Evolutionary conservation across 2,329 filamentous ascomycete species (phyloP).

Genomic region (Incumbomyces delicatus): DNA sequence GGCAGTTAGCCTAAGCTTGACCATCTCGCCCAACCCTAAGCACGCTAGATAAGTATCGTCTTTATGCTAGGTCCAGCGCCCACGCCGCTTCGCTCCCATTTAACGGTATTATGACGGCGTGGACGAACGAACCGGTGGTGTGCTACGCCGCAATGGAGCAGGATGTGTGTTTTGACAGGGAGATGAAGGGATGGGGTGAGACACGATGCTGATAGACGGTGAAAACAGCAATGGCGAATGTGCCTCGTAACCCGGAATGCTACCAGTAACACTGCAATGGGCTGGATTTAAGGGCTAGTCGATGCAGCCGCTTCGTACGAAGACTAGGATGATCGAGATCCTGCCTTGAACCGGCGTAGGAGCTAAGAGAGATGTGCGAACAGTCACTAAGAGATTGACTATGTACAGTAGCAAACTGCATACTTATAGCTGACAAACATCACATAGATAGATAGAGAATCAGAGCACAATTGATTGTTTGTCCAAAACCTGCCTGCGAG

Average conservation of each 20-base stretch:
- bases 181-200: constrained; percentile 1
- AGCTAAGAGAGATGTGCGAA: no score
- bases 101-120: background rate
- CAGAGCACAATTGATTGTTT: no score
- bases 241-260: background rate
- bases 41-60: constrained; percentile 3
- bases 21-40: constrained; percentile 1
- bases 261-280: background rate
- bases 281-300: background rate
- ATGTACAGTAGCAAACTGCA: no score
- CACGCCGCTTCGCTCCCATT: background rate
- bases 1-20: constrained; percentile 1
- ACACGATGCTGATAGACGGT: constrained; percentile 1
- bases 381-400: no score
- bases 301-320: background rate
- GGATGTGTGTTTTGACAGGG: background rate
- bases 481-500: no score
- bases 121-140: constrained; percentile 4
- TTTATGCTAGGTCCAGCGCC: background rate
- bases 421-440: no score
- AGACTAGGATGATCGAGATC: background rate
- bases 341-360: constrained; percentile 1
- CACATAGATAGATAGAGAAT: no score
- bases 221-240: constrained; percentile 4
- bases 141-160: constrained; percentile 1